Base-by-base conservation (phyloP, 164 flowering plant species). In the Annona cherimola region DNA sequence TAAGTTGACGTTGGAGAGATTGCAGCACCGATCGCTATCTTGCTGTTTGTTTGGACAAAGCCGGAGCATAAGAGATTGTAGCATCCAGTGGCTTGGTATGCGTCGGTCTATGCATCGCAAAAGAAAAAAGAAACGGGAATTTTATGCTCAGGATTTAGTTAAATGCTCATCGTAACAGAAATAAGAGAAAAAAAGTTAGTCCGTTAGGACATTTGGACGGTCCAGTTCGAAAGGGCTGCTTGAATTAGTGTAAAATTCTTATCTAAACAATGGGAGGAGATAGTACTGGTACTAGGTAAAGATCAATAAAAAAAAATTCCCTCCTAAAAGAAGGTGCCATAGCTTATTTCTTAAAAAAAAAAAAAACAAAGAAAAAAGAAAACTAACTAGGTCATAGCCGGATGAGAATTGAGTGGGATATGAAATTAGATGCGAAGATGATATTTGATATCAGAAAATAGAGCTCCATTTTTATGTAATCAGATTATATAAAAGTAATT, bases 21-120 rank as follows among this genome's bases (percentile, higher is more conserved):
- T 39, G 98, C 96, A 11, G 97, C 99, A 44, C 99, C 99, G 46
- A 96, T 89, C 4, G 98, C 98, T 60, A 96, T 88, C 79, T 73
- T 88, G 80, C 82, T 86, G 80, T 90, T 93, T 1, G 95, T 96
- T 74, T 96, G 99, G 54, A 96, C 86, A 65, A 96, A 96, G 7
- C 99, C 99, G 1, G 99, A 92, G 74, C 98, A 96, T 0, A 93
- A 86, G 66, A 96, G 79, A 76, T 96, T 96, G 87, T 96, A 96
- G 83, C 99, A 96, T 69, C 99, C 99, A 0, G 98, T 96, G 0
- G 97, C 84, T 81, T 88, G 96, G 79, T 96, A 96, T 67, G 98
- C 98, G 81, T 96, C 99, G 2, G 92, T 89, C 99, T 96, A 87
- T 63, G 69, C 59, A 74, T 42, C 4, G 54, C 18, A 66, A 63